Evolutionary conservation across 345 rosid genomes (phyloP).

Genomic region (Arabis hirsuta): DNA sequence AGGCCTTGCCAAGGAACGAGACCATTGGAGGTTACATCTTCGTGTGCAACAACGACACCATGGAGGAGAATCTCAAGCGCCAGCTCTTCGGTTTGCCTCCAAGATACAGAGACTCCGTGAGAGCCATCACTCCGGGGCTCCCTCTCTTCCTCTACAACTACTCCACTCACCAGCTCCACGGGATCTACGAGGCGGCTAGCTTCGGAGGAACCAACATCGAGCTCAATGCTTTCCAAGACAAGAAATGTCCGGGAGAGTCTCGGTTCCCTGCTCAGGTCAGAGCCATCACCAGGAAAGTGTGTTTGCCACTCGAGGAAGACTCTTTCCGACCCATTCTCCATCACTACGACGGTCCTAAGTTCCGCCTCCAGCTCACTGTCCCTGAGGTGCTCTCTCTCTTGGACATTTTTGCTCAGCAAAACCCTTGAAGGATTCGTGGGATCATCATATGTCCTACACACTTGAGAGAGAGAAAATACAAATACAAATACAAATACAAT

Average conservation of each 20-base stretch:
- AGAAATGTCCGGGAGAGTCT: conserved; percentile 89
- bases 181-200: conserved; percentile 93
- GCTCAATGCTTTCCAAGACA: conserved; percentile 92
- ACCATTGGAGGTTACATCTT: conserved; percentile 95
- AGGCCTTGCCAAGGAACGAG: conserved; percentile 87
- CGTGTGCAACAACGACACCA: conserved; percentile 99
- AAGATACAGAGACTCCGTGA: conserved; percentile 89
- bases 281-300: conserved; percentile 79
- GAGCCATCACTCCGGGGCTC: conserved; percentile 97
- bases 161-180: conserved; percentile 98
- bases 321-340: conserved; percentile 97
- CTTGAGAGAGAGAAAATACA: too few species aligned
- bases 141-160: conserved; percentile 98
- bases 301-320: conserved; percentile 93
- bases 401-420: too few species aligned
- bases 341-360: conserved; percentile 98
- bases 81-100: conserved; percentile 98
- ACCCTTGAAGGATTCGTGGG: too few species aligned
- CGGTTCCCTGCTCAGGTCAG: conserved; percentile 99
- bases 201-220: conserved; percentile 99
- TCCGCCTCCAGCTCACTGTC: conserved; percentile 87
- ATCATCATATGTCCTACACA: too few species aligned
- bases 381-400: conserved; percentile 67
- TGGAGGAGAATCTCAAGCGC: conserved; percentile 90
- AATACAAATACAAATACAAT: too few species aligned